Conservation (phyloP, 352 stramenopile genomes). For the Phytophthora quininea region DNA sequence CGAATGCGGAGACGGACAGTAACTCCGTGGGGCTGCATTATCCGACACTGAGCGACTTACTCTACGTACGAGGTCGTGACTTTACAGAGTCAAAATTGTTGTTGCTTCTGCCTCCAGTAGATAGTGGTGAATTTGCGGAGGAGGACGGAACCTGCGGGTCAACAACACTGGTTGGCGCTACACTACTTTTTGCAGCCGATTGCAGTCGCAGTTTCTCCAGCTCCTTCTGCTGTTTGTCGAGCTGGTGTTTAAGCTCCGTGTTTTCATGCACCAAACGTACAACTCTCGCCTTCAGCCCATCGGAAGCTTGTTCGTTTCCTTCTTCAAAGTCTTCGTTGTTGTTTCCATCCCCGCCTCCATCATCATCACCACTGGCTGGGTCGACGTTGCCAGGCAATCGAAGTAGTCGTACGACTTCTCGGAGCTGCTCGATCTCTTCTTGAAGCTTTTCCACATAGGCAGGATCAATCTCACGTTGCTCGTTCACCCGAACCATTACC, state of each 20-base stretch:
- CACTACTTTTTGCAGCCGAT: conserved; percentile 9
- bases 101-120: conserved; percentile 7
- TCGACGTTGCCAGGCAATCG: conserved; percentile 18
- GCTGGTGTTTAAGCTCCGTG: conserved; percentile 63
- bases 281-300: conserved; percentile 41
- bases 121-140: conserved; percentile 15
- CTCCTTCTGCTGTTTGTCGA: conserved; percentile 65
- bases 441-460: conserved; percentile 90
- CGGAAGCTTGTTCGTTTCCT: conserved; percentile 5
- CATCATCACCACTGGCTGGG: conserved; percentile 8
- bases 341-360: background rate
- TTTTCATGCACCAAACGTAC: conserved; percentile 71
- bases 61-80: conserved; percentile 38
- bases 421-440: conserved; percentile 81
- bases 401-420: conserved; percentile 62
- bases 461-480: conserved; percentile 85
- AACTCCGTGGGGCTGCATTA: too few species aligned
- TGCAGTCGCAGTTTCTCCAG: conserved; percentile 48
- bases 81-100: conserved; percentile 11
- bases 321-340: conserved; percentile 36
- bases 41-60: background rate
- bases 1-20: too few species aligned
- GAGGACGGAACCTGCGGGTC: conserved; percentile 31
- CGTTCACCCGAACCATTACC: conserved; percentile 85
- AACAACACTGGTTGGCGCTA: background rate